phyloP scores from a whole-genome alignment of 2,329 filamentous ascomycete species.

The Xylaria sp. region DNA sequence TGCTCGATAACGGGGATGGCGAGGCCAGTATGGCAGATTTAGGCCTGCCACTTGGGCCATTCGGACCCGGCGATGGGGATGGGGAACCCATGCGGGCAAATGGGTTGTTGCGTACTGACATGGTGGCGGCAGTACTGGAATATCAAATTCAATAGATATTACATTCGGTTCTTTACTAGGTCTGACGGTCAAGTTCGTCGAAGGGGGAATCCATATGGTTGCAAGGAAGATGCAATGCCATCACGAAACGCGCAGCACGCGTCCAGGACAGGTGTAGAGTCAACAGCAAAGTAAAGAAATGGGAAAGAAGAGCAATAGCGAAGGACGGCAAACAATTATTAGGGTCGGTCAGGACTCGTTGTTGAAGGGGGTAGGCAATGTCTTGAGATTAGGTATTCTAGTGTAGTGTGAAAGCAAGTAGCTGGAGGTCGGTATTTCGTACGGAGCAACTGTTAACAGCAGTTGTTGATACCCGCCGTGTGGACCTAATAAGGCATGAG shows the following conservation, averaged over 20 bases:
- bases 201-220: constrained; percentile 1
- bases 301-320: background rate
- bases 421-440: background rate
- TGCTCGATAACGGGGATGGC: constrained; percentile 41
- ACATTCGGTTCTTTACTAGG: constrained; percentile 5
- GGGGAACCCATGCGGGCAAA: constrained; percentile 67
- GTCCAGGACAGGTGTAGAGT: constrained; percentile 1
- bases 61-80: constrained; percentile 57
- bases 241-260: constrained; percentile 20
- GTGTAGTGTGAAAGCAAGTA: background rate
- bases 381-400: background rate
- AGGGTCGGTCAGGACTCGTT: background rate
- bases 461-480: constrained; percentile 23
- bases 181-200: constrained; percentile 1
- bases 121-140: constrained; percentile 43
- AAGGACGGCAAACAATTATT: background rate
- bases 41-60: constrained; percentile 38
- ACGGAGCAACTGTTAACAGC: background rate
- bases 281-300: constrained; percentile 1
- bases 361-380: background rate
- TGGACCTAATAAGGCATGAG: background rate
- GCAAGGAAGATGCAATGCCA: constrained; percentile 22
- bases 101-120: constrained; percentile 73
- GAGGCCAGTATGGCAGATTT: constrained; percentile 70
- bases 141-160: constrained; percentile 44